Base-by-base conservation (phyloP, 345 rosid species). In the Moricandia arvensis region DNA sequence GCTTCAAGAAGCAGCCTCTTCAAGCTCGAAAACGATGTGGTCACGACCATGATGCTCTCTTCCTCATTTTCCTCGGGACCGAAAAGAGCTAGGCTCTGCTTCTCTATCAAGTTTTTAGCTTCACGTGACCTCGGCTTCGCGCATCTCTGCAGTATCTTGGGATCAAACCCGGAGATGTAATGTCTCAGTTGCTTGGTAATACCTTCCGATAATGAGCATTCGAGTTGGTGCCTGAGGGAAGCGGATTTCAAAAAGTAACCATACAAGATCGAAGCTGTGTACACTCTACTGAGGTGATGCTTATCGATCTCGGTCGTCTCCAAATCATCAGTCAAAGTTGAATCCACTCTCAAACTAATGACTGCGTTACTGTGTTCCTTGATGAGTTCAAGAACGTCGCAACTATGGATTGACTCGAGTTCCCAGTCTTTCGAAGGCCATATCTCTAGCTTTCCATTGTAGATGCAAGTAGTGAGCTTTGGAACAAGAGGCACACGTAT, bases 1-100 rank as follows among this genome's bases (percentile, higher is more conserved):
- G 98, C 98, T 77, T 94, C 98, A 63, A 90, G 73, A 71, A 90
- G 88, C 82, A 94, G 68, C 63, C 98, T 88, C 88, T 85, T 94
- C 76, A 94, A 37, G 84, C 93, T 90, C 4, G 90, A 88, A 80
- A 84, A 89, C 2, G 98, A 91, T 17, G 97, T 29, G 5, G 5
- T 82, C 65, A 78, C n/a, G n/a, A n/a, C 54, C 6, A 91, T 81
- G 6, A 94, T 81, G 71, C 82, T 68, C 78, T 83, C 88, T 59
- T 83, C 87, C 0, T 85, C 87, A 0, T 63, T 77, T 49, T 63
- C 81, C 38, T 66, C 81, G 12, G 90, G 85, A 24, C 90, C 88
- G n/a, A 91, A 87, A 2, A 94, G 91, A 12, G 96, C 96, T 60
- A 69, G 8, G 63, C 83, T 83, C 16, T 94, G 96, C 79, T 78